Percentiles rank a stretch among this genome's conserved stretches.
These are phyloP conservation scores for Jatropha curcas DNA, from an alignment of 345 rosid genomes.

Conservation along the genomic window DNA sequence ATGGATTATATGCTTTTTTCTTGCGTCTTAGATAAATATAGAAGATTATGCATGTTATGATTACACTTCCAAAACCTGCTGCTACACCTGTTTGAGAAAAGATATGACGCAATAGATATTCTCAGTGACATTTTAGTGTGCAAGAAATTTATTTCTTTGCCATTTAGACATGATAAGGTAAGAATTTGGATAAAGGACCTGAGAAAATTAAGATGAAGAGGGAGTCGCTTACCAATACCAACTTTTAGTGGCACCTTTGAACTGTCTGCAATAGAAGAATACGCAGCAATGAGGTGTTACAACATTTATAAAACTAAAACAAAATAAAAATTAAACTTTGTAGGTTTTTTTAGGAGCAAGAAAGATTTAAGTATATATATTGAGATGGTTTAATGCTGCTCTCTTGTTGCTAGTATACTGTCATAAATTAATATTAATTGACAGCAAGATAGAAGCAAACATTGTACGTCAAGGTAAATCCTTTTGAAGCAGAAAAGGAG, in stretches of 20 bases:
- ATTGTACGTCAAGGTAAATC: not conserved
- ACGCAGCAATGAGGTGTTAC: slow-evolving; percentile 4
- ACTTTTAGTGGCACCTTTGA: not conserved
- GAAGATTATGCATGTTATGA: slow-evolving; percentile 2
- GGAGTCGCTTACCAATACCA: slow-evolving; percentile 10
- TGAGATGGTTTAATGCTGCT: no score
- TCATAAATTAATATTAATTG: no score
- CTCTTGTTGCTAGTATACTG: not conserved
- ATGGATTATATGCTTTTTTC: slow-evolving; percentile 30
- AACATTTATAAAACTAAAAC: not conserved
- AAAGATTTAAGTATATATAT: no score
- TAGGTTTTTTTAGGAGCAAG: not conserved
- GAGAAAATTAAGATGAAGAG: not conserved
- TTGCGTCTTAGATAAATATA: slow-evolving; percentile 29
- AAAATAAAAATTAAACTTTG: not conserved
- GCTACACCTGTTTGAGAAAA: slow-evolving; percentile 30
- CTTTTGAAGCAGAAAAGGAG: not conserved
- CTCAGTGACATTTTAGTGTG: not conserved
- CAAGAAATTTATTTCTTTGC: not conserved
- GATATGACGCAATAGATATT: not conserved
- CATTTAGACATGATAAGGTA: not conserved
- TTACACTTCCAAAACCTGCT: slow-evolving; percentile 22
- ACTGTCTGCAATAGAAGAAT: slow-evolving; percentile 2
- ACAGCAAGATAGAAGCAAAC: not conserved
- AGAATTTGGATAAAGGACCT: not conserved